phyloP scores from a whole-genome alignment of 2,329 filamentous ascomycete species.

The Colletotrichum eremochloae region DNA sequence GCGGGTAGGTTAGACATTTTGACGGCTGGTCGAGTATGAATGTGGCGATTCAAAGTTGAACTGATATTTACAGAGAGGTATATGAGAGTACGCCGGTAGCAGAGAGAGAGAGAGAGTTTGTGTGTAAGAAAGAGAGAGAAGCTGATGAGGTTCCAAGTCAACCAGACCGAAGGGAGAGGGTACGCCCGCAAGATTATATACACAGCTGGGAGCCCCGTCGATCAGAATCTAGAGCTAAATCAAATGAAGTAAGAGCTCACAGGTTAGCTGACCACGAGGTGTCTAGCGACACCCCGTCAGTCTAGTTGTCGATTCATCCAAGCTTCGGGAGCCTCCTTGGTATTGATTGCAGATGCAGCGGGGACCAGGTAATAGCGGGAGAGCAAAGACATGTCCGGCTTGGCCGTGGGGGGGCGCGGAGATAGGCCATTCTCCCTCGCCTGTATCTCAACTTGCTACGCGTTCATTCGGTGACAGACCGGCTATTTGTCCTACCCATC shows the following conservation, averaged over 20 bases:
- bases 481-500: conserved; percentile 37
- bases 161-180: conserved; percentile 5
- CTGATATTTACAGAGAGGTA: conserved; percentile 21
- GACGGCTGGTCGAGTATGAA: conserved; percentile 45
- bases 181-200: conserved; percentile 42
- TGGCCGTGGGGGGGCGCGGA: conserved; percentile 38
- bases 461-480: conserved; percentile 36
- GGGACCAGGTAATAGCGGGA: conserved; percentile 33
- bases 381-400: conserved; percentile 35
- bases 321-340: conserved; percentile 26
- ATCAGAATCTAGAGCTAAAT: conserved; percentile 34
- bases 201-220: conserved; percentile 23
- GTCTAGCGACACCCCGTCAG: conserved; percentile 9
- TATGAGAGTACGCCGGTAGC: conserved; percentile 17
- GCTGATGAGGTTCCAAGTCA: conserved; percentile 31
- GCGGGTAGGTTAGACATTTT: conserved; percentile 84
- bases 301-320: conserved; percentile 15
- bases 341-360: conserved; percentile 26
- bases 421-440: conserved; percentile 23
- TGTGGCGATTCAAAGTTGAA: conserved; percentile 2
- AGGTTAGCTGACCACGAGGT: conserved; percentile 28
- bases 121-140: neutral
- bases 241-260: conserved; percentile 38
- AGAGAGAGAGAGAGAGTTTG: neutral
- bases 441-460: conserved; percentile 20